phyloP scores from a whole-genome alignment of 164 flowering plant species.

The Pachysandra terminalis region DNA sequence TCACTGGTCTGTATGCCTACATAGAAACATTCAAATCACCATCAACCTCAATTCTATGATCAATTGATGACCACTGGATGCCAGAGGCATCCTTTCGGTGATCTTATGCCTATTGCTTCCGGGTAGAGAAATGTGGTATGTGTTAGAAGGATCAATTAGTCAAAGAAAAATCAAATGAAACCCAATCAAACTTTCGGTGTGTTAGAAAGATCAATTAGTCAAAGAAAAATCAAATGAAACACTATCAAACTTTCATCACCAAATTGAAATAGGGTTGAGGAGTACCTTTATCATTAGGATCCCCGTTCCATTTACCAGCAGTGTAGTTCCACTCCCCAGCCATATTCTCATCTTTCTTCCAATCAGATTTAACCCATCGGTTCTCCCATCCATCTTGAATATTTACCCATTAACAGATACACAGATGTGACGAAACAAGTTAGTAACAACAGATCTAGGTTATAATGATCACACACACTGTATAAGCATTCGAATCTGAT shows the following conservation, averaged over 20 bases:
- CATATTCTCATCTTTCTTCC: conserved; percentile 89
- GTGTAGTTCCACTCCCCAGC: conserved; percentile 96
- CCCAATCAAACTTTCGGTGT: not conserved
- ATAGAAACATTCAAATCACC: not conserved
- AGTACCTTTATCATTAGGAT: conserved; percentile 80
- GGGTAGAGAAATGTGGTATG: too few relatives aligned
- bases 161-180: not conserved
- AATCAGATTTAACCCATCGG: conserved; percentile 90
- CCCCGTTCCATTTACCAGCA: conserved; percentile 90
- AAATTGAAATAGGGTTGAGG: not conserved
- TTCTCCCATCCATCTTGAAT: conserved; percentile 82
- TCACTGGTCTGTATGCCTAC: conserved; percentile 92
- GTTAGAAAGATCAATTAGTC: not conserved
- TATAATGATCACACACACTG: too few relatives aligned
- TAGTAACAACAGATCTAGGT: not conserved
- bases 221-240: not conserved
- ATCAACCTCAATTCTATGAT: too few relatives aligned
- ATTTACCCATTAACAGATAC: not conserved
- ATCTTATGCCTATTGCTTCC: too few relatives aligned
- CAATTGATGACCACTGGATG: too few relatives aligned
- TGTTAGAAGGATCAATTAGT: not conserved
- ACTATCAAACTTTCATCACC: not conserved
- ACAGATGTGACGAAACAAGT: too few relatives aligned
- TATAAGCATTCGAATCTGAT: too few relatives aligned
- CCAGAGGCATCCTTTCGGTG: too few relatives aligned